A percentile compares a stretch with the other conserved stretches of the same genome.
Conservation (phyloP, 2,329 filamentous ascomycete genomes). For the Ascosphaera apis region DNA sequence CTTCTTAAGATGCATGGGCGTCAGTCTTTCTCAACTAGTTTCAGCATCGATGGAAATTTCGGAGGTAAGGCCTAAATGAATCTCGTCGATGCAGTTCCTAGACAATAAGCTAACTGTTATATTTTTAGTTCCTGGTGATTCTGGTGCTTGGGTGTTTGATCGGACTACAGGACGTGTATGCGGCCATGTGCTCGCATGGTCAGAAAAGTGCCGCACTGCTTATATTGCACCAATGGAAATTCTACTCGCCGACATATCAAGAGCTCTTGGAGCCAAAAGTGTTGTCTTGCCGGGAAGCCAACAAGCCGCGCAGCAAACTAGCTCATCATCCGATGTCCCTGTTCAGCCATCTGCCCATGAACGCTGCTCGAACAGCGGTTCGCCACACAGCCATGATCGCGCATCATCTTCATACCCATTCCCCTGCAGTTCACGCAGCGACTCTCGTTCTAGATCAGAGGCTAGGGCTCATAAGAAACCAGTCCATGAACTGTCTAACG, state of each 20-base stretch:
- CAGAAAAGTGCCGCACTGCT: constrained; percentile 52
- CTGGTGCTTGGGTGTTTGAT: constrained; percentile 80
- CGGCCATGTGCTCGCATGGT: constrained; percentile 80
- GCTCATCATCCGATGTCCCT: too few relatives aligned
- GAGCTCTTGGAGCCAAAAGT: constrained; percentile 45
- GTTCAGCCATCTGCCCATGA: background rate
- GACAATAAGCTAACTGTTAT: constrained; percentile 10
- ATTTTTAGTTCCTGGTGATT: constrained; percentile 62
- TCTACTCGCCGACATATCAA: constrained; percentile 60
- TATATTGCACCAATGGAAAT: constrained; percentile 96
- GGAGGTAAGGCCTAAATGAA: constrained; percentile 19
- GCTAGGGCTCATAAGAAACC: background rate
- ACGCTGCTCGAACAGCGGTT: background rate
- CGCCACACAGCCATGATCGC: too few relatives aligned
- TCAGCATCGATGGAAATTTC: constrained; percentile 37
- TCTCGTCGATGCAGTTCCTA: constrained; percentile 6
- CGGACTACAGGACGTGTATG: constrained; percentile 56
- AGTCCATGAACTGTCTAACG: background rate
- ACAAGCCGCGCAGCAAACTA: too few relatives aligned
- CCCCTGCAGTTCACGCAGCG: background rate
- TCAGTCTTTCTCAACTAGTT: constrained; percentile 52
- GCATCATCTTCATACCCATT: background rate
- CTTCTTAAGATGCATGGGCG: constrained; percentile 77
- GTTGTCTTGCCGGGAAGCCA: constrained; percentile 43
- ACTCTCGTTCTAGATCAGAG: background rate